Percentiles rank a stretch among this genome's conserved stretches.
phyloP scores from a whole-genome alignment of 192 early-diverging fungal species.

The Hyaloraphidium curvatum region DNA sequence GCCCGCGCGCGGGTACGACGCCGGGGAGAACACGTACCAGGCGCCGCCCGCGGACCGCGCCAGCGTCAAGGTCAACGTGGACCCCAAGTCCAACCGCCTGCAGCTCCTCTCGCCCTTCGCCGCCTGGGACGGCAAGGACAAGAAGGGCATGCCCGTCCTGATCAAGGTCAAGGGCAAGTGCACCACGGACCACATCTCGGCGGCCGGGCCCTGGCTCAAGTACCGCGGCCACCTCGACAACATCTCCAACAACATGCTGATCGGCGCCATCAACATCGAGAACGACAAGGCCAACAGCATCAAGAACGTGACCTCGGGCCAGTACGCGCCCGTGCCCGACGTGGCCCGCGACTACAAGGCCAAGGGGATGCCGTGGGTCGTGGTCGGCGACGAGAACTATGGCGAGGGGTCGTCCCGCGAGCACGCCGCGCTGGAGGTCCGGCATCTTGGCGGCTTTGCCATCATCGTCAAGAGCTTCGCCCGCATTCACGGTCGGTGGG shows the following conservation, averaged over 20 bases:
- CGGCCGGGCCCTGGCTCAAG: constrained; percentile 53
- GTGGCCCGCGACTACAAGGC: constrained; percentile 93
- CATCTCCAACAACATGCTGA: constrained; percentile 97
- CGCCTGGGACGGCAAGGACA: constrained; percentile 79
- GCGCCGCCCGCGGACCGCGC: constrained; percentile 71
- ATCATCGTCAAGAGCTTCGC: constrained; percentile 95
- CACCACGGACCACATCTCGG: constrained; percentile 95
- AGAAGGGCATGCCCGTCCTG: constrained; percentile 59
- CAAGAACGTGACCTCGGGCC: constrained; percentile 21
- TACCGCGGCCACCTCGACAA: constrained; percentile 98
- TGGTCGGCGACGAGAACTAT: constrained; percentile 98
- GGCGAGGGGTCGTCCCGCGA: constrained; percentile 98
- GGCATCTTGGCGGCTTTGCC: constrained; percentile 83
- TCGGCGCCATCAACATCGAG: constrained; percentile 84
- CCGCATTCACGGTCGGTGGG: constrained; percentile 60
- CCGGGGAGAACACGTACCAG: constrained; percentile 88
- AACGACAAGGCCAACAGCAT: constrained; percentile 46
- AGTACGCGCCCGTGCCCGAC: constrained; percentile 76
- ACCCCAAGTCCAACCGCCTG: constrained; percentile 71
- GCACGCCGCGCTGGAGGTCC: constrained; percentile 92
- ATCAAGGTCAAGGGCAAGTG: constrained; percentile 97
- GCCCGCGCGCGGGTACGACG: constrained; percentile 80
- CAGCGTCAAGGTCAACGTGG: constrained; percentile 50
- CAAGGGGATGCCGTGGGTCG: constrained; percentile 67
- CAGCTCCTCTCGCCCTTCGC: constrained; percentile 75